These are phyloP conservation scores for Dillenia suffruticosa DNA, from an alignment of 164 flowering plant species.

Conservation along the genomic window DNA sequence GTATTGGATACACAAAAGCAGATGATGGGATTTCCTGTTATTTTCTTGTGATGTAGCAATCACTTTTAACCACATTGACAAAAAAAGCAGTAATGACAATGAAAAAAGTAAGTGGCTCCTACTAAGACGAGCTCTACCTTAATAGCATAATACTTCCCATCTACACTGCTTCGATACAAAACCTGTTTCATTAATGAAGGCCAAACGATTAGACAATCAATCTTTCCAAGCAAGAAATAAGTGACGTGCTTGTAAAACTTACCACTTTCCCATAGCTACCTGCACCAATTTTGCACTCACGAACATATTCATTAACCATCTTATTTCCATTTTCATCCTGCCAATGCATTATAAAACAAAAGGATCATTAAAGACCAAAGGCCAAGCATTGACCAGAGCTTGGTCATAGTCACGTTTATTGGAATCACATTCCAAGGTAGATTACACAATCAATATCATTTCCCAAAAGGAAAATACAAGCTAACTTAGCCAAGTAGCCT, in stretches of 20 bases:
- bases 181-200: constrained; percentile 44
- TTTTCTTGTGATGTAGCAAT: too few species aligned
- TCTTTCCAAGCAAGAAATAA: not conserved
- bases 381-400: not conserved
- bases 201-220: not conserved
- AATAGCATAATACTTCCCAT: constrained; percentile 84
- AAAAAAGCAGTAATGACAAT: too few species aligned
- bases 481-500: too few species aligned
- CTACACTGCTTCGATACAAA: constrained; percentile 59
- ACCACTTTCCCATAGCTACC: constrained; percentile 99
- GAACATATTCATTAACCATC: constrained; percentile 87
- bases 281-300: constrained; percentile 72
- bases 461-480: too few species aligned
- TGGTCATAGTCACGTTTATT: too few species aligned
- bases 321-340: constrained; percentile 93
- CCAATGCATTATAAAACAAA: not conserved
- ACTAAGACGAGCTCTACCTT: constrained; percentile 42
- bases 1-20: too few species aligned
- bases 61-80: too few species aligned
- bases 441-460: too few species aligned
- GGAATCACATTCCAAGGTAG: too few species aligned
- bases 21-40: too few species aligned
- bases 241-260: constrained; percentile 6
- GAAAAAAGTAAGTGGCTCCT: too few species aligned
- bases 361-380: not conserved